phyloP scores from a whole-genome alignment of 1,284 basidiomycete species.

The Ustilago curta region DNA sequence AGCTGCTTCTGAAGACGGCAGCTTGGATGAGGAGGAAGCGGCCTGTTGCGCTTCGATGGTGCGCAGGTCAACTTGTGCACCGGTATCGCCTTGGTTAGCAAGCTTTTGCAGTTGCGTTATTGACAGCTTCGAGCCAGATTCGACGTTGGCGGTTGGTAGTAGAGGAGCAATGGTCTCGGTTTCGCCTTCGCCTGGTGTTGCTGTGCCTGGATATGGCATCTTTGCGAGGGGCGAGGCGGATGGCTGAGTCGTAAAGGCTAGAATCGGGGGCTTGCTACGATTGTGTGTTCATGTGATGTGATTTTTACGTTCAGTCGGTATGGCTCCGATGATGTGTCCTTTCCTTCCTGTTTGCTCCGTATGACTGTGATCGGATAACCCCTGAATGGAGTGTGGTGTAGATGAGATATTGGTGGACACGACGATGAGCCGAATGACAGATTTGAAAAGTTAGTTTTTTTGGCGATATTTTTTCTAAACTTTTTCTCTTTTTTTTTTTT shows the following conservation, averaged over 20 bases:
- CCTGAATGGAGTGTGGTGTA: neutral
- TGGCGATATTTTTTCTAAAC: neutral
- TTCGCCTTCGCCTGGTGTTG: slow-evolving; percentile 52
- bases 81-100: slow-evolving; percentile 31
- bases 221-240: neutral
- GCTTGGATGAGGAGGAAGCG: slow-evolving; percentile 26
- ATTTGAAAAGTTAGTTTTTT: neutral
- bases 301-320: neutral
- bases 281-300: neutral
- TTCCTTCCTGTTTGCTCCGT: neutral
- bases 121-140: slow-evolving; percentile 14
- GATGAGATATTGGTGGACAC: neutral
- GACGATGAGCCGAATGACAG: slow-evolving; percentile 15
- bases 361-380: neutral
- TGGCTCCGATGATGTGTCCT: neutral
- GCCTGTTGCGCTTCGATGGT: slow-evolving; percentile 22
- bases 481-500: slow-evolving; percentile 1
- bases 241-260: neutral
- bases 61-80: slow-evolving; percentile 44
- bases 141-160: slow-evolving; percentile 35
- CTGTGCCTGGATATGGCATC: slow-evolving; percentile 53
- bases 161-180: slow-evolving; percentile 43
- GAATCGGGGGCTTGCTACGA: slow-evolving; percentile 1
- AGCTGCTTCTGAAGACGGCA: neutral
- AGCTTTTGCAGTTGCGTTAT: slow-evolving; percentile 22